These are phyloP conservation scores for Colletotrichum sp. DNA, from an alignment of 2,329 filamentous ascomycete genomes.

Conservation along the genomic window DNA sequence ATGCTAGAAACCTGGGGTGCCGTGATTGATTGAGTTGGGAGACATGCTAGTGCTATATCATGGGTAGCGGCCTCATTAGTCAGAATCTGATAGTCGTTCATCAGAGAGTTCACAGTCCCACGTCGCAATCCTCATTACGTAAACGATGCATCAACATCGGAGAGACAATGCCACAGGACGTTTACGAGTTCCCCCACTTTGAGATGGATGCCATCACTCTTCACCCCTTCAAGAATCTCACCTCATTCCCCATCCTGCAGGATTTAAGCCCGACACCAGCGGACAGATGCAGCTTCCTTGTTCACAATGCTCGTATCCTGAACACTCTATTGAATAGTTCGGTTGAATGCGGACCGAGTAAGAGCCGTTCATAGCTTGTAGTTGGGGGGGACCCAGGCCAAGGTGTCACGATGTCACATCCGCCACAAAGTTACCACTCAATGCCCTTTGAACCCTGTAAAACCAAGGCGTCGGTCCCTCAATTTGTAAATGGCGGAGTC, in stretches of 20 bases:
- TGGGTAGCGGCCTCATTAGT: accelerated
- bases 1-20: background rate
- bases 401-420: background rate
- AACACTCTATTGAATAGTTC: background rate
- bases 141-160: background rate
- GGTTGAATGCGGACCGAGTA: background rate
- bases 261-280: background rate
- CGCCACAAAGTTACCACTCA: background rate
- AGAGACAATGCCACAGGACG: background rate
- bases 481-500: background rate
- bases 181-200: background rate
- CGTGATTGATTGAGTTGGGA: background rate
- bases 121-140: background rate
- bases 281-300: background rate
- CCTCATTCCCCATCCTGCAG: background rate
- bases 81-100: accelerated
- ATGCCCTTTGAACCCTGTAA: background rate
- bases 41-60: background rate
- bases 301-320: background rate
- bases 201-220: background rate
- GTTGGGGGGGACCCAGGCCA: background rate
- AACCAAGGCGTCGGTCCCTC: background rate
- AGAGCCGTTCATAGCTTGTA: background rate
- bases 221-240: background rate
- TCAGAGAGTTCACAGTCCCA: background rate